Conservation (phyloP, 2,329 filamentous ascomycete species). For the Colletotrichum sp. region DNA sequence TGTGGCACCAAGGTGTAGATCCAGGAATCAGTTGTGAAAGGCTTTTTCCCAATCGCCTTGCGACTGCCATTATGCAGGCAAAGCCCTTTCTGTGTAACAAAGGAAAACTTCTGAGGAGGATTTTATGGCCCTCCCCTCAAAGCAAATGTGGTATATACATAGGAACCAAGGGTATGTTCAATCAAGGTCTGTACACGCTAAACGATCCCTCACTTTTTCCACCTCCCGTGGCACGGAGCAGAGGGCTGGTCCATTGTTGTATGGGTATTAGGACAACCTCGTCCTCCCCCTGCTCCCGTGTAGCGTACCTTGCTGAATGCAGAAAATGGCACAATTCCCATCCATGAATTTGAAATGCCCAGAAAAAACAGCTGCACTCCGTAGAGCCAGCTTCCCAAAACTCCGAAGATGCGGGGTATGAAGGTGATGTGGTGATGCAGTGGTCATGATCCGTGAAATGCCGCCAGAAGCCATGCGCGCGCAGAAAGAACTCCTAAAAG, state of each 20-base stretch:
- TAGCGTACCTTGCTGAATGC: constrained; percentile 4
- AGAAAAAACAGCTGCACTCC: constrained; percentile 18
- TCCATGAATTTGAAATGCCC: constrained; percentile 8
- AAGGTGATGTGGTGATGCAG: constrained; percentile 21
- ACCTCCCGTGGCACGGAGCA: background rate
- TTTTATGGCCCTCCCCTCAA: background rate
- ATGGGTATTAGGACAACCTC: background rate
- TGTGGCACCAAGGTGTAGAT: background rate
- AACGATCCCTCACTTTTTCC: background rate
- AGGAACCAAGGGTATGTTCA: constrained; percentile 17
- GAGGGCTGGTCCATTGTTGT: background rate
- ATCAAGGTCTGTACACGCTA: constrained; percentile 8
- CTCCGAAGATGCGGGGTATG: constrained; percentile 23
- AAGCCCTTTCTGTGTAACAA: background rate
- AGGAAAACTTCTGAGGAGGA: background rate
- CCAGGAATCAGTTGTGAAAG: background rate
- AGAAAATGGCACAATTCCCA: constrained; percentile 16
- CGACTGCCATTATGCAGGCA: background rate
- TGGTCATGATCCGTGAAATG: constrained; percentile 24
- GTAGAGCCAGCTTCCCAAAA: constrained; percentile 20
- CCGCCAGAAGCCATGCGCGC: constrained; percentile 13
- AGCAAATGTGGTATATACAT: constrained; percentile 13
- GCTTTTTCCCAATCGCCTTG: background rate
- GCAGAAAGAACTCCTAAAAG: constrained; percentile 14
- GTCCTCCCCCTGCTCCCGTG: background rate